Conservation (phyloP, 305 asterid species). For the Fraxinus paxiana region DNA sequence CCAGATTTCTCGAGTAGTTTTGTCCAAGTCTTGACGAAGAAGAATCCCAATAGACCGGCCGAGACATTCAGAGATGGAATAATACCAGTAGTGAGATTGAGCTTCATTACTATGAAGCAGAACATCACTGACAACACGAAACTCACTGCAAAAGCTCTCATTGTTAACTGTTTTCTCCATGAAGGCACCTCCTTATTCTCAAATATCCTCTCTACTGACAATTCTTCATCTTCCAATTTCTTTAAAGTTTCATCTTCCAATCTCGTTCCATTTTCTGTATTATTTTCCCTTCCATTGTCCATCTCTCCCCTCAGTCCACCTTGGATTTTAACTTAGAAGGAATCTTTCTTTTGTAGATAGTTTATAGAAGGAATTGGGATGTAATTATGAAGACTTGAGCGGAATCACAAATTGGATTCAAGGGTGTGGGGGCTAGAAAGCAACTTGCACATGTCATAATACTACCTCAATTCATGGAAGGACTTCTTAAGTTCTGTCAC, state of each 20-base stretch:
- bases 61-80: conserved; percentile 46
- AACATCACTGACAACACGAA: conserved; percentile 32
- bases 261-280: not conserved
- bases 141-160: conserved; percentile 39
- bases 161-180: conserved; percentile 34
- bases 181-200: conserved; percentile 23
- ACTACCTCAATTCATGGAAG: not conserved
- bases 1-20: conserved; percentile 33
- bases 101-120: conserved; percentile 40
- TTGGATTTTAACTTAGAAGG: not conserved
- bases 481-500: not conserved
- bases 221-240: not conserved
- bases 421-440: not conserved
- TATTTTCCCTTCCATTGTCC: not conserved
- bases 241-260: not conserved
- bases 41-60: conserved; percentile 45
- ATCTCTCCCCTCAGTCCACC: not conserved
- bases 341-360: not conserved
- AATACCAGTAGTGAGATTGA: conserved; percentile 41
- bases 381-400: not conserved
- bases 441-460: not conserved
- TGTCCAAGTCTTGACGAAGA: conserved; percentile 45
- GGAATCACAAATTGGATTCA: not conserved
- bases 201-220: conserved; percentile 21
- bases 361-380: not conserved